These are phyloP conservation scores for Dianthus caryophyllus DNA, from an alignment of 148 eudicot species.

Conservation along the genomic window DNA sequence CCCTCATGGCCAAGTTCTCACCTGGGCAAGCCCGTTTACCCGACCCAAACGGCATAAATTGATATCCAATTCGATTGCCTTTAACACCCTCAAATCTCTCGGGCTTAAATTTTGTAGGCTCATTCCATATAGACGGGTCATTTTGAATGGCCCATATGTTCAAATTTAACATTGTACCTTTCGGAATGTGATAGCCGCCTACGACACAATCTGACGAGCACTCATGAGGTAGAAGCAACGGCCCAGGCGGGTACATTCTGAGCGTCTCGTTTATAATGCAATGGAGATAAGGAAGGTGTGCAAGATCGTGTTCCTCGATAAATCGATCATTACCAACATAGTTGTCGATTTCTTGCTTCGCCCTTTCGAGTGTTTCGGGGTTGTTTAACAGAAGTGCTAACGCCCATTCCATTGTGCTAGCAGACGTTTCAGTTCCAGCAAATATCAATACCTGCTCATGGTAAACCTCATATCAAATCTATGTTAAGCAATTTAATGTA, in stretches of 20 bases:
- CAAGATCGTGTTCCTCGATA: conserved; percentile 6
- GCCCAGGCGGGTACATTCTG: conserved; percentile 19
- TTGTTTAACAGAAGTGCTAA: conserved; percentile 2
- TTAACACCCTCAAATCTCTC: conserved; percentile 14
- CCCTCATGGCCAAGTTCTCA: conserved; percentile 13
- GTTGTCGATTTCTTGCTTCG: conserved; percentile 6
- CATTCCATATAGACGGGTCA: conserved; percentile 15
- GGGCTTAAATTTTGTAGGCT: conserved; percentile 17
- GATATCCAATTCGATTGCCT: conserved; percentile 11
- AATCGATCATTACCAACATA: conserved; percentile 12
- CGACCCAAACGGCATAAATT: conserved; percentile 21
- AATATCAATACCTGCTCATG: conserved; percentile 5
- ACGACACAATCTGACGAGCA: conserved; percentile 15
- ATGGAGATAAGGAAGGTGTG: conserved; percentile 18
- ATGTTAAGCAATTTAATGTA: no score
- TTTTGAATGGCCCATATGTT: conserved; percentile 21
- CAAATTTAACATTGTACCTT: conserved; percentile 14
- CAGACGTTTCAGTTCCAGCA: conserved; percentile 20
- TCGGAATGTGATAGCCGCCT: conserved; percentile 9
- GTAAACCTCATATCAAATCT: no score
- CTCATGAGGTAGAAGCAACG: conserved; percentile 12
- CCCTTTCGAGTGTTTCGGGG: neutral
- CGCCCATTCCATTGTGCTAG: conserved; percentile 21
- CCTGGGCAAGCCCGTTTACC: conserved; percentile 19
- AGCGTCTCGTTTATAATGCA: conserved; percentile 21